Evolutionary conservation across 2,329 filamentous ascomycete genomes (phyloP).

Genomic region (Xylaria digitata): DNA sequence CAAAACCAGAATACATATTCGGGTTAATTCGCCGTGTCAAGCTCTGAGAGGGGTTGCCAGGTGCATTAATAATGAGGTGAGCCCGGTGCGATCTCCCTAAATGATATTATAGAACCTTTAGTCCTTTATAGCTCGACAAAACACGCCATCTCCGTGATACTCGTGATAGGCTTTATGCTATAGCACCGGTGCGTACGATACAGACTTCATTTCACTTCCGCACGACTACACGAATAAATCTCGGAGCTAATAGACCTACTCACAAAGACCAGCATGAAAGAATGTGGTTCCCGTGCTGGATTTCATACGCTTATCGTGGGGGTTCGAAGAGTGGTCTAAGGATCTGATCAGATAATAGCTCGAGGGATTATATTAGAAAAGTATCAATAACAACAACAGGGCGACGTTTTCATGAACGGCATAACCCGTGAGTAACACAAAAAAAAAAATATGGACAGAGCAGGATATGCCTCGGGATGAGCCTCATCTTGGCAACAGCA

Average conservation of each 20-base stretch:
- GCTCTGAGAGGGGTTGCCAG: background rate
- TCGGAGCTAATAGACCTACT: background rate
- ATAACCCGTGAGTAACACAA: background rate
- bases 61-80: background rate
- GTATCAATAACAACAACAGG: background rate
- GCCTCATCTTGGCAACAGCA: background rate
- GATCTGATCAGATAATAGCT: background rate
- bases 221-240: background rate
- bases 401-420: background rate
- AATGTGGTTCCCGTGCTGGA: background rate
- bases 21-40: background rate
- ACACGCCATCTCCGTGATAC: background rate
- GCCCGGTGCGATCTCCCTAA: background rate
- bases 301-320: background rate
- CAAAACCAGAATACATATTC: constrained; percentile 2
- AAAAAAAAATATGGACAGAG: background rate
- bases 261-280: no score
- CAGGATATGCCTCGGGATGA: background rate
- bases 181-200: background rate
- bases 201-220: background rate
- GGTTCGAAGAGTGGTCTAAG: no score
- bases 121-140: background rate
- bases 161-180: background rate
- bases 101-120: background rate
- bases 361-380: background rate